A percentile compares a stretch with the other conserved stretches of the same genome.
Evolutionary conservation across 805 yeast genomes (phyloP).

Genomic region (Candida ortonii): DNA sequence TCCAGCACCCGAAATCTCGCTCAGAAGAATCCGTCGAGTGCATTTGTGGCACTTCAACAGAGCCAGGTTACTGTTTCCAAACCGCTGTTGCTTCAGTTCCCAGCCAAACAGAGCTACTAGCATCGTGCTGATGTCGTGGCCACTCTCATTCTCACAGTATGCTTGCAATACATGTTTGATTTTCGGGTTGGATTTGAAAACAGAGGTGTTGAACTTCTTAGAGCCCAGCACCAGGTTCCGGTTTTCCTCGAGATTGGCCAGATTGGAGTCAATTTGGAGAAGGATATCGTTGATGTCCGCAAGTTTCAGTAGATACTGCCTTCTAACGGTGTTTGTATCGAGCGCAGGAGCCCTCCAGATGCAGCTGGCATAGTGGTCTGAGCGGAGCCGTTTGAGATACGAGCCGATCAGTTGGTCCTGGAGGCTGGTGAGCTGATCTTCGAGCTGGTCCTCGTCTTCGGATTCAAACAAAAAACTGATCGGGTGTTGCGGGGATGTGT

Average conservation of each 20-base stretch:
- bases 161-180: slow-evolving; percentile 14
- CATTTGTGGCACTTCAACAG: slow-evolving; percentile 35
- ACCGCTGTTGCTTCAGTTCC: slow-evolving; percentile 31
- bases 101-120: slow-evolving; percentile 36
- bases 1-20: slow-evolving; percentile 11
- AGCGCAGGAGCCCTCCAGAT: slow-evolving; percentile 21
- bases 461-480: slow-evolving; percentile 17
- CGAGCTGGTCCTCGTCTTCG: slow-evolving; percentile 24
- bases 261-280: slow-evolving; percentile 14
- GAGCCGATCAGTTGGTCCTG: slow-evolving; percentile 26
- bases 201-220: slow-evolving; percentile 21
- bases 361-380: slow-evolving; percentile 31
- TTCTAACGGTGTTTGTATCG: slow-evolving; percentile 17
- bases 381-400: slow-evolving; percentile 23
- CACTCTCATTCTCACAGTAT: slow-evolving; percentile 11
- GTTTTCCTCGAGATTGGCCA: slow-evolving; percentile 15
- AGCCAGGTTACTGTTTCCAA: slow-evolving; percentile 24
- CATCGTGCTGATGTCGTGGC: slow-evolving; percentile 11
- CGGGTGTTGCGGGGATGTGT: slow-evolving; percentile 11
- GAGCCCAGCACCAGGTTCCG: slow-evolving; percentile 12
- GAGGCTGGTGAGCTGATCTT: slow-evolving; percentile 14
- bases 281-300: slow-evolving; percentile 28
- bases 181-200: slow-evolving; percentile 20
- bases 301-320: slow-evolving; percentile 26
- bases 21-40: slow-evolving; percentile 34